phyloP scores from a whole-genome alignment of 257 asterid species.

The Solanum raphanifolium region DNA sequence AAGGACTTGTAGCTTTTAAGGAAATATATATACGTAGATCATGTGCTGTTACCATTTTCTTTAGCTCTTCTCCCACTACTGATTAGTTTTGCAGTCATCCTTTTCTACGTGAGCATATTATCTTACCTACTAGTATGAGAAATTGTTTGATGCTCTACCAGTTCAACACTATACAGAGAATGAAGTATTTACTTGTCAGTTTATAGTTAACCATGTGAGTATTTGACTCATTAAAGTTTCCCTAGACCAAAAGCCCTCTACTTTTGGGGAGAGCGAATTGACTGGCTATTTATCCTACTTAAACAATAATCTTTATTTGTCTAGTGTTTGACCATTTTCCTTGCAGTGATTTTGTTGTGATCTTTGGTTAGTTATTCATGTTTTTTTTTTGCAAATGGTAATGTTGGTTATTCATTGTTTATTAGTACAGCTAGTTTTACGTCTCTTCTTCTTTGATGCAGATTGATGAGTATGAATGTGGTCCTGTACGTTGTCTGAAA shows the following conservation, averaged over 20 bases:
- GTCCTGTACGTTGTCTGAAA: background rate
- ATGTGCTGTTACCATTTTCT: background rate
- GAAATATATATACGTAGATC: background rate
- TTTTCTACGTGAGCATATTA: background rate
- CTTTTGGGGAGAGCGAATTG: background rate
- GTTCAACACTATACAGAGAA: background rate
- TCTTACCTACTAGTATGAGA: background rate
- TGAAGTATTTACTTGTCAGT: background rate
- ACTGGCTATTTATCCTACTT: background rate
- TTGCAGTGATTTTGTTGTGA: background rate
- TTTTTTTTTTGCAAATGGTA: background rate
- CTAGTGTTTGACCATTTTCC: background rate
- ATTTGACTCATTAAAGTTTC: background rate
- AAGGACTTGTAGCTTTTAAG: background rate
- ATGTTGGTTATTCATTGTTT: background rate
- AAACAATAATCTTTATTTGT: background rate
- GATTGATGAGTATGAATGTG: background rate
- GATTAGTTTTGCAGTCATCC: background rate
- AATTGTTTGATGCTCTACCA: background rate
- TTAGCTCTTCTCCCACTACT: background rate
- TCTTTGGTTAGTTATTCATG: background rate
- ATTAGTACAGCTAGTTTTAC: background rate
- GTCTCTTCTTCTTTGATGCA: background rate
- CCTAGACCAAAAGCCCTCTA: background rate
- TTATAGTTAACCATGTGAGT: background rate